Conservation (phyloP, 2,329 filamentous ascomycete species). For the Fusarium sp. region DNA sequence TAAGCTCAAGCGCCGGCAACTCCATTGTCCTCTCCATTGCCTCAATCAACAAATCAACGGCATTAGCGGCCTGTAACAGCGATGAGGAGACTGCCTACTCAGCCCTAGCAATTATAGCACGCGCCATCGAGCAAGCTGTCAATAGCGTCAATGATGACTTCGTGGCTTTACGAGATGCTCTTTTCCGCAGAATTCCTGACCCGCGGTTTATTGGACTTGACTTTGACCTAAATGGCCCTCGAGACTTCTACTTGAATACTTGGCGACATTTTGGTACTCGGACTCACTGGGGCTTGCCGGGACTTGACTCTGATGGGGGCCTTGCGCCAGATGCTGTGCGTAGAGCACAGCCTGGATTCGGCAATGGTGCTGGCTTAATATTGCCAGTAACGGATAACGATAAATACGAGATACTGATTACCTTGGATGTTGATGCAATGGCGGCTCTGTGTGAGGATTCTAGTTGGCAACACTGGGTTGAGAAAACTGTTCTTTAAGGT, state of each 20-base stretch:
- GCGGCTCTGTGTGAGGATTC: accelerated
- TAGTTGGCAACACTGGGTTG: neutral
- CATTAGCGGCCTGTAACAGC: neutral
- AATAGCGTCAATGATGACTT: neutral
- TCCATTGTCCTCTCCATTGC: neutral
- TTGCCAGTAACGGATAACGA: accelerated
- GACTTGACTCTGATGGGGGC: accelerated
- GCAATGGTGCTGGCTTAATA: accelerated
- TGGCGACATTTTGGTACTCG: neutral
- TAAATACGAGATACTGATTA: neutral
- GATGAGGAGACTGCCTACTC: accelerated
- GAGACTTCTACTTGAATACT: neutral
- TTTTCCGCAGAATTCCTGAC: accelerated
- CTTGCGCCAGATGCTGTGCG: neutral
- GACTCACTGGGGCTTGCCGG: accelerated
- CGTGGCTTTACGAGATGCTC: neutral
- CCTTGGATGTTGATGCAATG: neutral
- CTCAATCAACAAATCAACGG: neutral
- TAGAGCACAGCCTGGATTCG: neutral
- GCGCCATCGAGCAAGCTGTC: accelerated
- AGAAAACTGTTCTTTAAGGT: no score
- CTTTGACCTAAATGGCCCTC: neutral
- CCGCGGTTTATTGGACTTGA: neutral
- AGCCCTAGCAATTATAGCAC: accelerated
- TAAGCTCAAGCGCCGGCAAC: neutral